These are phyloP conservation scores for Tetrapisispora iriomotensis DNA, from an alignment of 805 yeast species.

Conservation along the genomic window DNA sequence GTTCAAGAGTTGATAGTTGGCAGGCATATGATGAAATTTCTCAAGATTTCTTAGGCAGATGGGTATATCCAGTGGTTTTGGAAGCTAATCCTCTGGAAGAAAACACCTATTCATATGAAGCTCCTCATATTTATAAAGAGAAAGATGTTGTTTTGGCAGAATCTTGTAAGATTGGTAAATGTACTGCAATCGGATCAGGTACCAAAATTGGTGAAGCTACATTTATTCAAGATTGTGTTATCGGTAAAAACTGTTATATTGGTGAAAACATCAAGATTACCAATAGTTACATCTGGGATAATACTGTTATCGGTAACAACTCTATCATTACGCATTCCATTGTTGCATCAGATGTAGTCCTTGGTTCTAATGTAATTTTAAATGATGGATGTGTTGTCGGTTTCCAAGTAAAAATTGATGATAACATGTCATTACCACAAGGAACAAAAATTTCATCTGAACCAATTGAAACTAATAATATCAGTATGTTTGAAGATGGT, in stretches of 20 bases:
- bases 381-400: constrained; percentile 75
- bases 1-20: constrained; percentile 93
- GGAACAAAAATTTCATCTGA: constrained; percentile 44
- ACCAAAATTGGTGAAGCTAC: constrained; percentile 73
- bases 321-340: constrained; percentile 51
- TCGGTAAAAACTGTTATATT: constrained; percentile 79
- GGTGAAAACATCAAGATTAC: constrained; percentile 65
- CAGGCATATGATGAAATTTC: constrained; percentile 87
- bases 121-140: constrained; percentile 84
- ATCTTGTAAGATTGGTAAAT: constrained; percentile 73
- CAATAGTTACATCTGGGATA: constrained; percentile 83
- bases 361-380: constrained; percentile 44
- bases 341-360: constrained; percentile 52
- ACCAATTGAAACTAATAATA: constrained; percentile 31
- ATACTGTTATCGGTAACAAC: constrained; percentile 61
- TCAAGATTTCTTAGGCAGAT: constrained; percentile 81
- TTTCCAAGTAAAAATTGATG: constrained; percentile 57
- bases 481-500: constrained; percentile 26
- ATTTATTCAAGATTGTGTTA: constrained; percentile 53
- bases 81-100: constrained; percentile 67
- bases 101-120: constrained; percentile 70
- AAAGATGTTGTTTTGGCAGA: constrained; percentile 83
- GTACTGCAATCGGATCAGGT: constrained; percentile 74
- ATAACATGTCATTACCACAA: constrained; percentile 37
- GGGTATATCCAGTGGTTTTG: constrained; percentile 87